These are phyloP conservation scores for Scheffersomyces spartinae DNA, from an alignment of 805 yeast species.

Conservation along the genomic window DNA sequence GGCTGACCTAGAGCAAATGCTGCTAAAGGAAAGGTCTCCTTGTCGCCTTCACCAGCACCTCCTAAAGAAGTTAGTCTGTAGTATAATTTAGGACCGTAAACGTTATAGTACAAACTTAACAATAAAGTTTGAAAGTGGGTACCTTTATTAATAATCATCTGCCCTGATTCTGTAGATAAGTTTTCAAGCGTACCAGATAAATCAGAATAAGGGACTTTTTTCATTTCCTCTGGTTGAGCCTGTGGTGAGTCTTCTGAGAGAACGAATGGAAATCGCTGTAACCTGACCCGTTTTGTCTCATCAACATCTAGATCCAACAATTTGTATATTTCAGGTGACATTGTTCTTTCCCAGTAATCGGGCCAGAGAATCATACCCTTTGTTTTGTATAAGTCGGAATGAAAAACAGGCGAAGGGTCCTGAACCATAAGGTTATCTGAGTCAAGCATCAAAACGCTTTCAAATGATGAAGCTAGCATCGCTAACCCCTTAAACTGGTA, in stretches of 20 bases:
- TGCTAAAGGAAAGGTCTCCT: conserved; percentile 11
- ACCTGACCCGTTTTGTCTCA: conserved; percentile 9
- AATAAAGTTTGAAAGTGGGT: conserved; percentile 16
- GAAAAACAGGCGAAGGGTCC: conserved; percentile 19
- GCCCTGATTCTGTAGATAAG: conserved; percentile 19
- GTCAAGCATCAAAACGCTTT: conserved; percentile 21
- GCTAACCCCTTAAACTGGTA: conserved; percentile 63
- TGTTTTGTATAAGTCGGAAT: conserved; percentile 14
- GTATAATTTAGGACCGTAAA: conserved; percentile 10
- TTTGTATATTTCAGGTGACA: conserved; percentile 22
- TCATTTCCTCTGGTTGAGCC: no score
- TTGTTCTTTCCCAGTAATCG: conserved; percentile 29
- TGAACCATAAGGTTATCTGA: conserved; percentile 20
- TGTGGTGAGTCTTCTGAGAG: no score
- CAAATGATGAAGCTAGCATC: conserved; percentile 20
- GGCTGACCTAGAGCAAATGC: conserved; percentile 5
- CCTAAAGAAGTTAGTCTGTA: conserved; percentile 10
- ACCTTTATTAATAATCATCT: conserved; percentile 14
- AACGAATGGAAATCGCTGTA: conserved; percentile 3
- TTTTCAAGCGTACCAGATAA: conserved; percentile 16
- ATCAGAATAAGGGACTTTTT: conserved; percentile 13
- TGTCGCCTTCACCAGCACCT: conserved; percentile 13
- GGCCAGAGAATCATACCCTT: conserved; percentile 35
- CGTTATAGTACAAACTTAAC: conserved; percentile 16
- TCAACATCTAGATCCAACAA: conserved; percentile 18